Evolutionary conservation across 371 early-diverging fungal genomes (phyloP), one percentile per base, ranked within the genome.

Genomic region (Saksenaea oblongispora): DNA sequence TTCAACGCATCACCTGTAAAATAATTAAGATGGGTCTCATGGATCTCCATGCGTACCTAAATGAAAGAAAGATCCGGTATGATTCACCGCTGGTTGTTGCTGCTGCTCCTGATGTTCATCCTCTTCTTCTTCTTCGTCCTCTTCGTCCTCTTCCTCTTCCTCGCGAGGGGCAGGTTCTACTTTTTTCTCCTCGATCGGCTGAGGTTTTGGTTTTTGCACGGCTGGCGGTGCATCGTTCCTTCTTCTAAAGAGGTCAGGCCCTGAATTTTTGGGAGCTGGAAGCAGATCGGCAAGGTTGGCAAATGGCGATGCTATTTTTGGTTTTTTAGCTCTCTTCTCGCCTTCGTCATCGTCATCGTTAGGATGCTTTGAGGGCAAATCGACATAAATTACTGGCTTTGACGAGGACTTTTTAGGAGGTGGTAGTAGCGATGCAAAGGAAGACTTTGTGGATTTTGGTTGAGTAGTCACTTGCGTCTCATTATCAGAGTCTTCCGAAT

Each of bases 241-340:
- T 34, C 56, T 53, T 51, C 51, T 35, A 5, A 56, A n/a, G 17
- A 34, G 60, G 22, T 39, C 15, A 44, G 59, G 17, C 27, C 22
- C 51, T 18, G 69, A 55, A 18, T 72, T 65, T 53, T 73, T 73
- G 5, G 75, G 76, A 26, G 72, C 67, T 27, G 76, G 76, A n/a
- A 75, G 55, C 34, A 76, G 56, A 58, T 71, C 74, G 1, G 76
- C 72, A n/a, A 76, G 51, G 7, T 65, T 62, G 14, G 68, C 34
- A 2, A 59, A 66, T 10, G 59, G n/a, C 2, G 69, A 54, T 13
- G 63, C 41, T 31, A 54, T 4, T 22, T 67, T 75, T 15, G 57
- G 27, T 39, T 69, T 70, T 41, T 74, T 74, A 26, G 62, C 41
- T 37, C 54, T 35, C 41, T 55, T 54, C 11, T 69, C 70, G 22